Conservation (phyloP, 2,329 filamentous ascomycete species). For the Pyrenophora tritici-repentis region DNA sequence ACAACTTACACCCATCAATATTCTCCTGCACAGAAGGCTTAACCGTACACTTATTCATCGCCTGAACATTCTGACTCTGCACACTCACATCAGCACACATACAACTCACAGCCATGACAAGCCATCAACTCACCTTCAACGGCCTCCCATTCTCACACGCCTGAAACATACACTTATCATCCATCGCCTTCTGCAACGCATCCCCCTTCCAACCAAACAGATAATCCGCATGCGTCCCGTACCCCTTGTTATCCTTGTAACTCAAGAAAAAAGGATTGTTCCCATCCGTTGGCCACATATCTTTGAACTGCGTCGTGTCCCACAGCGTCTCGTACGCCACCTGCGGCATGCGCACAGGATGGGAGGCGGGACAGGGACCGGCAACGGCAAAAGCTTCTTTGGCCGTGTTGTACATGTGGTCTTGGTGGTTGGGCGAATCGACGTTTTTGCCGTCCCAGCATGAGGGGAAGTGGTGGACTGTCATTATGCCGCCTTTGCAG, state of each 20-base stretch:
- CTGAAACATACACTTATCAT: constrained; percentile 34
- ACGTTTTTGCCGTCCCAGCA: constrained; percentile 56
- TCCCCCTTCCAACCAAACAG: constrained; percentile 39
- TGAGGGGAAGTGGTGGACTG: constrained; percentile 29
- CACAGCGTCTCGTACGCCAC: constrained; percentile 40
- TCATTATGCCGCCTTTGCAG: constrained; percentile 12
- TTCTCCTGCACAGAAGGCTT: constrained; percentile 29
- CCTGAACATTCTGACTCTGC: constrained; percentile 2
- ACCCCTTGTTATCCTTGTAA: constrained; percentile 34
- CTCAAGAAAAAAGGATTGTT: constrained; percentile 34
- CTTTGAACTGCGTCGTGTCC: constrained; percentile 33
- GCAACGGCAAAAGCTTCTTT: constrained; percentile 28
- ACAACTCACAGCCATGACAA: background rate
- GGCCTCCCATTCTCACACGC: constrained; percentile 26
- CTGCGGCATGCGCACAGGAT: constrained; percentile 39
- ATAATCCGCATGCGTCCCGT: constrained; percentile 39
- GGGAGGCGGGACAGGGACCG: constrained; percentile 32
- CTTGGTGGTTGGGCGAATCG: constrained; percentile 61
- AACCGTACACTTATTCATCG: constrained; percentile 32
- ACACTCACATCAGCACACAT: background rate
- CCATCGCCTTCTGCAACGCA: constrained; percentile 33
- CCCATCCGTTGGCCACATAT: constrained; percentile 36
- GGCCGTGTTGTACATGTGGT: constrained; percentile 47
- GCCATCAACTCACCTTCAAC: constrained; percentile 22
- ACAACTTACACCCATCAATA: constrained; percentile 29